Evolutionary conservation across 1,139 yeast genomes (phyloP).

Genomic region (Lipomyces yarrowii): DNA sequence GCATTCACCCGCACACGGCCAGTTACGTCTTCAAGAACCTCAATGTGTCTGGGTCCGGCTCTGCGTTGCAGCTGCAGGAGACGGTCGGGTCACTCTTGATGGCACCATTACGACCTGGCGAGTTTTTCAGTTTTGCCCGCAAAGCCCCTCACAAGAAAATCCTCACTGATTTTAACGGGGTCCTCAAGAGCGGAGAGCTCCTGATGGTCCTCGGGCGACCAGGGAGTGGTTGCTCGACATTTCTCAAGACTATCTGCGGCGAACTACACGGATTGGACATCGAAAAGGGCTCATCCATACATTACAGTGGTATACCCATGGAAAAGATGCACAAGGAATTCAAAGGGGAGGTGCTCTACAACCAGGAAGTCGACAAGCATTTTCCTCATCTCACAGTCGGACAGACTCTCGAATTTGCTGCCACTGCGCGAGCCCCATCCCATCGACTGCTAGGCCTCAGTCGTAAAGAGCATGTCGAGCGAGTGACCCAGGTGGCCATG

Average conservation of each 20-base stretch:
- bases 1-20: background rate
- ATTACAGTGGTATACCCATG: conserved; percentile 51
- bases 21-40: background rate
- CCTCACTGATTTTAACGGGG: conserved; percentile 47
- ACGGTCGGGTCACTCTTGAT: conserved; percentile 4
- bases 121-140: background rate
- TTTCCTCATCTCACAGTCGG: conserved; percentile 75
- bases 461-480: conserved; percentile 60
- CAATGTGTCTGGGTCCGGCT: background rate
- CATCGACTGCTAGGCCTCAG: conserved; percentile 62
- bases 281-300: conserved; percentile 43
- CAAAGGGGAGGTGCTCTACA: conserved; percentile 68
- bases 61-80: conserved; percentile 2
- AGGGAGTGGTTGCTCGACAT: conserved; percentile 66
- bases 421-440: conserved; percentile 63
- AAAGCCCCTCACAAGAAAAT: conserved; percentile 35
- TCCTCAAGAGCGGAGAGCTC: conserved; percentile 54
- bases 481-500: conserved; percentile 66
- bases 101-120: conserved; percentile 1
- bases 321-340: conserved; percentile 53
- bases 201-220: conserved; percentile 64
- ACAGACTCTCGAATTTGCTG: conserved; percentile 66
- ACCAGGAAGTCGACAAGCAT: conserved; percentile 36
- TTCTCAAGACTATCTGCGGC: conserved; percentile 58
- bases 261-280: conserved; percentile 47